Conservation (phyloP, 495 filamentous ascomycete genomes). For the Penicillium paradoxum region DNA sequence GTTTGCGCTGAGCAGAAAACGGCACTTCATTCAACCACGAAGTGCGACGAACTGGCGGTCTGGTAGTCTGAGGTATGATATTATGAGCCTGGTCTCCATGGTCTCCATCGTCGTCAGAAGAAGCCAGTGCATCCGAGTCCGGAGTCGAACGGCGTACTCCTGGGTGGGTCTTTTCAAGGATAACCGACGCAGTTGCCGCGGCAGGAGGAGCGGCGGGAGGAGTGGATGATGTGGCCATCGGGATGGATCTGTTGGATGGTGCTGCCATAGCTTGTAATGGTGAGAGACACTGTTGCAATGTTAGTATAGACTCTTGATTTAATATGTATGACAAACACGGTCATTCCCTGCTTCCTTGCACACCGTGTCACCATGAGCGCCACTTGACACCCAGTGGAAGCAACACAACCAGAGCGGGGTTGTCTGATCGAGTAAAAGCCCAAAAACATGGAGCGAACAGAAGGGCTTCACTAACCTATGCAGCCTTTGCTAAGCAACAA, state of each 20-base stretch:
- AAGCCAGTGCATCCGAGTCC: conserved; percentile 87
- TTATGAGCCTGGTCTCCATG: conserved; percentile 35
- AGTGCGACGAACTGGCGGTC: conserved; percentile 41
- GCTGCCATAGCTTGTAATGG: conserved; percentile 31
- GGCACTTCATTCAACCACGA: conserved; percentile 55
- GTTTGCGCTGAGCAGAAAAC: conserved; percentile 40
- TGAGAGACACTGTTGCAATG: not conserved
- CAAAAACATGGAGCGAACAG: not conserved
- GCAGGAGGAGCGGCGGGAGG: conserved; percentile 24
- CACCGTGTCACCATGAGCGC: conserved; percentile 3
- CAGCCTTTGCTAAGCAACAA: not conserved
- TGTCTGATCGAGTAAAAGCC: not conserved
- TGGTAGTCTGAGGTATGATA: conserved; percentile 32
- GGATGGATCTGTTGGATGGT: conserved; percentile 21
- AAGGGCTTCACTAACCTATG: conserved; percentile 12
- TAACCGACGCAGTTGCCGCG: conserved; percentile 49
- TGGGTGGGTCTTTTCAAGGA: conserved; percentile 67
- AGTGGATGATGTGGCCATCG: conserved; percentile 18
- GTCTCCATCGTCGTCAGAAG: conserved; percentile 83
- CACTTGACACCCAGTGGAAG: conserved; percentile 8
- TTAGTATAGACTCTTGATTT: not conserved
- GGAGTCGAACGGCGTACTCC: conserved; percentile 74
- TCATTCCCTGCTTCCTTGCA: not conserved
- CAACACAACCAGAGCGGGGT: conserved; percentile 9
- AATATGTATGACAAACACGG: conserved; percentile 1